Conservation (phyloP, 176 grass and related monocot species). For the Eleusine coracana region DNA sequence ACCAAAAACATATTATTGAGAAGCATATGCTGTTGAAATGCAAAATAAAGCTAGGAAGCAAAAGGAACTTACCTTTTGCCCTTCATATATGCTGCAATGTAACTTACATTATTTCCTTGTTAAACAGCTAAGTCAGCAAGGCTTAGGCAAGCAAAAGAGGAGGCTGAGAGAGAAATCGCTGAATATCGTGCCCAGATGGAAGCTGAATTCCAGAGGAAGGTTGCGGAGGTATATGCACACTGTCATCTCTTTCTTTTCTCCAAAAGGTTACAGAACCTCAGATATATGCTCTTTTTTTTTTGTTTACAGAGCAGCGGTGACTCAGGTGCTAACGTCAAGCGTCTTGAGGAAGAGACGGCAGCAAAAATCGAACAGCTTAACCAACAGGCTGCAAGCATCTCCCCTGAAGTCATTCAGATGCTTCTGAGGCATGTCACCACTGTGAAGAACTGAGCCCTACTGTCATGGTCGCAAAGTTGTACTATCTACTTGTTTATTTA, state of each 20-base stretch:
- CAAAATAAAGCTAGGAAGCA: background rate
- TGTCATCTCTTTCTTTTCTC: background rate
- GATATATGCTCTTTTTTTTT: background rate
- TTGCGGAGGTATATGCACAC: slow-evolving; percentile 59
- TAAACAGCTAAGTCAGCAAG: slow-evolving; percentile 57
- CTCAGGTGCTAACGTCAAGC: slow-evolving; percentile 73
- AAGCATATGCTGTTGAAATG: background rate
- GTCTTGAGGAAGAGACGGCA: slow-evolving; percentile 70
- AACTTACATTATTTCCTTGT: background rate
- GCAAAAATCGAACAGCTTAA: slow-evolving; percentile 54
- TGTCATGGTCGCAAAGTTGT: background rate
- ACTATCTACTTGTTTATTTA: background rate
- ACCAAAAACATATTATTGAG: background rate
- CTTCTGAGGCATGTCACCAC: slow-evolving; percentile 70
- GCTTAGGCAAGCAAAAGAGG: slow-evolving; percentile 71
- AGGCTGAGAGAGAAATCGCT: slow-evolving; percentile 63
- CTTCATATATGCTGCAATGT: background rate
- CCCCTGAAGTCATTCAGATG: slow-evolving; percentile 72
- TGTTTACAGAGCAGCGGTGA: slow-evolving; percentile 61
- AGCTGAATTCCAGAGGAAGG: slow-evolving; percentile 66
- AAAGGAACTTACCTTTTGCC: background rate
- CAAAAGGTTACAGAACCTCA: background rate
- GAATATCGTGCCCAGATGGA: slow-evolving; percentile 67
- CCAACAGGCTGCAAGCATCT: slow-evolving; percentile 53
- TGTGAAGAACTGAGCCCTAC: slow-evolving; percentile 53